Evolutionary conservation across 2,329 filamentous ascomycete species (phyloP), one percentile per base, ranked within the genome.

Genomic region (Phaeosphaeriaceae sp.): DNA sequence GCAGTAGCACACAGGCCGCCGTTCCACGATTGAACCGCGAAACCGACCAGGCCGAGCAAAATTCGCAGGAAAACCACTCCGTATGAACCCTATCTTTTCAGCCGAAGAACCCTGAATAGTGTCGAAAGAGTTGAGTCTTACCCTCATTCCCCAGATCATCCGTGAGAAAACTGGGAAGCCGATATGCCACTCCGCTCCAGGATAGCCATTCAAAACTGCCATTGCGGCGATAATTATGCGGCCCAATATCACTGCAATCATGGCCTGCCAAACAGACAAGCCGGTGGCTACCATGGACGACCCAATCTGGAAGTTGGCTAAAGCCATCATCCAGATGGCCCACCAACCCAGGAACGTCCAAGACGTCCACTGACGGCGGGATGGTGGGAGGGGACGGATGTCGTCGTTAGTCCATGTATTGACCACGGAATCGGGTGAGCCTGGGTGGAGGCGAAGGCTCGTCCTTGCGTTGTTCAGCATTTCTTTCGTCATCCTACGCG

Each of bases 331-430:
- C 11, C n/a, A 75, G 46, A 76, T 72, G 18, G 69, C 66, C 75
- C 74, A 77, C 54, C 75, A 76, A 17, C 58, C 64, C 37, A 75
- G 65, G 54, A 69, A 77, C 32, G 70, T 66, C 61, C 67, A 70
- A 45, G 61, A 56, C 5, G 63, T 66, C 73, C 72, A 77, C 41
- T 67, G 70, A 7, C 74, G 66, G 20, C 75, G 64, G 15, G 56
- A 61, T 4, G 74, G 74, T 28, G 74, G 74, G 9, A 77, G 61
- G 16, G 75, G 74, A 26, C 69, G 66, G 41, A 75, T 72, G 56
- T 77, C 74, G 41, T 75, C 67, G 55, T 76, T 76, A 13, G 13
- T 20, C 35, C 63, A 73, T 73, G 9, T 38, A 7, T 20, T 41
- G n/a, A n/a, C n/a, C n/a, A n/a, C n/a, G n/a, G n/a, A n/a, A n/a